These are phyloP conservation scores for Thraustochytrium striatum DNA, from an alignment of 352 stramenopile genomes.

Conservation along the genomic window DNA sequence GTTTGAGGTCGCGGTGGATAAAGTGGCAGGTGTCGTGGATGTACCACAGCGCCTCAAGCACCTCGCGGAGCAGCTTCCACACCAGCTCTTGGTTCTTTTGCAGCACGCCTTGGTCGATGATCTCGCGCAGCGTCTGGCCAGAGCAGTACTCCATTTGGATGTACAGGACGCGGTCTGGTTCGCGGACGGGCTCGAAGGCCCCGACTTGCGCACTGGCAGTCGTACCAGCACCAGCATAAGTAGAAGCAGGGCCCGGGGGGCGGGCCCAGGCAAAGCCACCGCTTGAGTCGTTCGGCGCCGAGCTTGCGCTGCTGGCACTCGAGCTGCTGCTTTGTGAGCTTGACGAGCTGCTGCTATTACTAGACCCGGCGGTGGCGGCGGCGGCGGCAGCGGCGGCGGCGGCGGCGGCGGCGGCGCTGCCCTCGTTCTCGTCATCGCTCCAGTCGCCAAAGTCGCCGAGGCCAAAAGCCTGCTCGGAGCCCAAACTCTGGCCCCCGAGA, in stretches of 20 bases:
- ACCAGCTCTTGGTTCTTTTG: conserved; percentile 76
- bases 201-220: no score
- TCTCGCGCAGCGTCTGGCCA: conserved; percentile 80
- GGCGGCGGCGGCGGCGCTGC: no score
- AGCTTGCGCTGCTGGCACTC: neutral
- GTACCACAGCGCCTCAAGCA: conserved; percentile 87
- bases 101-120: conserved; percentile 83
- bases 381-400: no score
- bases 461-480: conserved; percentile 62
- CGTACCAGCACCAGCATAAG: no score
- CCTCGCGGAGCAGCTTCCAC: conserved; percentile 88
- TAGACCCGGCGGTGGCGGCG: conserved; percentile 61
- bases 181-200: no score
- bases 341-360: conserved; percentile 9
- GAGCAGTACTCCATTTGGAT: conserved; percentile 95
- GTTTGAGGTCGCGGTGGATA: conserved; percentile 87
- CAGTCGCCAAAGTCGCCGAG: conserved; percentile 72
- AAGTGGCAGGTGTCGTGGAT: conserved; percentile 81
- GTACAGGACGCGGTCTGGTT: conserved; percentile 79
- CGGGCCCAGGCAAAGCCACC: no score
- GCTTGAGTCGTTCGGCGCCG: no score
- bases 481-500: neutral
- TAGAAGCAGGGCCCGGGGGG: no score
- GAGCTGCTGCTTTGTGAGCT: neutral
- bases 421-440: conserved; percentile 55